Percentiles rank a stretch among this genome's conserved stretches.
These are phyloP conservation scores for Cytospora chrysosperma DNA, from an alignment of 2,329 filamentous ascomycete genomes.

Conservation along the genomic window DNA sequence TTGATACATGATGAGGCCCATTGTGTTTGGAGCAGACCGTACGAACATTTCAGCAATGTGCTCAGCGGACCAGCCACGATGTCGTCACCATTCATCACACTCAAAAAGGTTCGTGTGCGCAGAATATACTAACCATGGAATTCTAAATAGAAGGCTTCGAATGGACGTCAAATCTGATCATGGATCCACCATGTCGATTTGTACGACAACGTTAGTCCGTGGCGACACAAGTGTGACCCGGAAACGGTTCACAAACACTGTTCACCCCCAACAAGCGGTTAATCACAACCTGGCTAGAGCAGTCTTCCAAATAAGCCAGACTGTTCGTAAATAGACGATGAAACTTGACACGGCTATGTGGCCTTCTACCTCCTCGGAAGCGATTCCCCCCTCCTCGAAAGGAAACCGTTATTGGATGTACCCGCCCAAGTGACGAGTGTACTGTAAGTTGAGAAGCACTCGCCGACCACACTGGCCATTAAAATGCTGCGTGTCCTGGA, in stretches of 20 bases:
- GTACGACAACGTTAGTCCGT: constrained; percentile 1
- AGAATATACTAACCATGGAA: neutral
- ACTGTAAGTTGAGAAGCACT: neutral
- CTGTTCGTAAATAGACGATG: neutral
- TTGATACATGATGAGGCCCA: neutral
- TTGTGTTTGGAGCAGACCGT: neutral
- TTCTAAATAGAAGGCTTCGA: neutral
- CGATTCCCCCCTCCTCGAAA: neutral
- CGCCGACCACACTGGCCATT: neutral
- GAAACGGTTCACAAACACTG: neutral
- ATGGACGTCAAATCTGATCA: neutral
- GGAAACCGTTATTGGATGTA: neutral
- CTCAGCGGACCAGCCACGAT: neutral
- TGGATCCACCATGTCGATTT: neutral
- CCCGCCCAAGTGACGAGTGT: neutral
- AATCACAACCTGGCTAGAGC: neutral
- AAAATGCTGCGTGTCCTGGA: neutral
- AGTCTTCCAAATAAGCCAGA: too few relatives aligned
- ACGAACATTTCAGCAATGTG: neutral
- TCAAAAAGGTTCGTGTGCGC: neutral
- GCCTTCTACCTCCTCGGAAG: neutral
- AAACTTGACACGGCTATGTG: neutral
- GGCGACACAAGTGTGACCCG: neutral
- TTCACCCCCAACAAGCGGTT: neutral
- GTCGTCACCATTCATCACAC: neutral